Percentiles rank a stretch among this genome's conserved stretches.
Evolutionary conservation across 768 basidiomycete species (phyloP).

Genomic region (Sporobolomyces pararoseus): DNA sequence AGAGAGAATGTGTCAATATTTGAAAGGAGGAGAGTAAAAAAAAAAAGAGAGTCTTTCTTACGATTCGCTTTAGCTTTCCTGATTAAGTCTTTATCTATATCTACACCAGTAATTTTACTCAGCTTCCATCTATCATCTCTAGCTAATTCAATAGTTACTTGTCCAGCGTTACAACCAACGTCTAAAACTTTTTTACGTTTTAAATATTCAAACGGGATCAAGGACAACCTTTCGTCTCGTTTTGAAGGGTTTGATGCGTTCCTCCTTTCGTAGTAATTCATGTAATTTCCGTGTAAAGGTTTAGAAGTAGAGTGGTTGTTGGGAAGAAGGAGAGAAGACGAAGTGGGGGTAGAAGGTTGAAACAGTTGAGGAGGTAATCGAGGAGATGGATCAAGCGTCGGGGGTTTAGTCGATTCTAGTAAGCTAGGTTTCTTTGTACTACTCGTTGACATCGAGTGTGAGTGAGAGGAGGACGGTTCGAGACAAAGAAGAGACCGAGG

Average conservation of each 20-base stretch:
- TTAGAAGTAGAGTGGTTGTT: neutral
- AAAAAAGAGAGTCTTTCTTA: constrained; percentile 54
- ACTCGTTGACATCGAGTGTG: neutral
- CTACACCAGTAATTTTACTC: constrained; percentile 70
- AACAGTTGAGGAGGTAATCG: neutral
- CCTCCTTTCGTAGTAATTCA: constrained; percentile 69
- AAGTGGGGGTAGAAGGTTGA: neutral
- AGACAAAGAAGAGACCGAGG: neutral
- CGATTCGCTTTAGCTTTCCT: constrained; percentile 67
- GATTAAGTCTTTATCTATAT: constrained; percentile 75
- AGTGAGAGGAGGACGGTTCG: neutral
- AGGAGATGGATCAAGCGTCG: constrained; percentile 1
- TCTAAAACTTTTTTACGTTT: constrained; percentile 64
- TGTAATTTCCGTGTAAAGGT: constrained; percentile 32
- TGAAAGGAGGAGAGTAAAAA: neutral
- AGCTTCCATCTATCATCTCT: constrained; percentile 58
- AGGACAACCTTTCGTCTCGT: constrained; percentile 63
- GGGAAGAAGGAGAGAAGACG: neutral
- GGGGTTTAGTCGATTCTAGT: neutral
- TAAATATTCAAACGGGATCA: constrained; percentile 61
- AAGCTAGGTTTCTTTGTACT: neutral
- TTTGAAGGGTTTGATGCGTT: constrained; percentile 54
- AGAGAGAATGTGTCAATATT: neutral
- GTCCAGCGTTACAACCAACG: constrained; percentile 81
- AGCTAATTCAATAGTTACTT: constrained; percentile 84